These are phyloP conservation scores for Candida coquimbonensis DNA, from an alignment of 805 yeast species.

Conservation along the genomic window DNA sequence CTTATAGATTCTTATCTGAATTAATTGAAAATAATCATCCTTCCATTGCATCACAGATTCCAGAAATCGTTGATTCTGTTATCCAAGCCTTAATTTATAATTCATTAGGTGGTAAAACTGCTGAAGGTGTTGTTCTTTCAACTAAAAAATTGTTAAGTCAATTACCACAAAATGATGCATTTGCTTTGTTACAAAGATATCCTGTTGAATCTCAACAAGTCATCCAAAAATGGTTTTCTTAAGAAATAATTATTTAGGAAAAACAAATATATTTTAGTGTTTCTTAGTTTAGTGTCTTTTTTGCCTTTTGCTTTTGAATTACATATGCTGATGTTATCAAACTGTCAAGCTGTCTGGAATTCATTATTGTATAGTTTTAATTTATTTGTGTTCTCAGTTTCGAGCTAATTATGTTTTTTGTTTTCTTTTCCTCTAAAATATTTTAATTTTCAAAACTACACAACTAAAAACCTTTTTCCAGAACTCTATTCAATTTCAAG, in stretches of 20 bases:
- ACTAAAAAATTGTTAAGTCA: slow-evolving; percentile 57
- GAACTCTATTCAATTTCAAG: too few relatives aligned
- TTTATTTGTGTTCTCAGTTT: not conserved
- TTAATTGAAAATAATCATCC: slow-evolving; percentile 65
- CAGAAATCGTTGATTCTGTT: slow-evolving; percentile 59
- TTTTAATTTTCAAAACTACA: too few relatives aligned
- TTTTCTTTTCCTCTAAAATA: too few relatives aligned
- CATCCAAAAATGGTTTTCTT: slow-evolving; percentile 52
- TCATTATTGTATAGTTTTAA: not conserved
- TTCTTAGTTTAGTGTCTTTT: too few relatives aligned
- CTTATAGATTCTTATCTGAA: slow-evolving; percentile 68
- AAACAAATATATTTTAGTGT: slow-evolving; percentile 22
- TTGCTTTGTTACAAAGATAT: slow-evolving; percentile 54
- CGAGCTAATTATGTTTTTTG: not conserved
- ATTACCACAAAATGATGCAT: slow-evolving; percentile 63
- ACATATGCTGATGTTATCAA: too few relatives aligned
- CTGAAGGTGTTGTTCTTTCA: slow-evolving; percentile 53
- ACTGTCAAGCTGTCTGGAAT: too few relatives aligned
- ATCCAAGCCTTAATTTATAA: slow-evolving; percentile 68
- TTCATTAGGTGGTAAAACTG: slow-evolving; percentile 64
- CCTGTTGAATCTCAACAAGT: slow-evolving; percentile 55
- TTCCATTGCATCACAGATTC: slow-evolving; percentile 44
- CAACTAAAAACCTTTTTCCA: too few relatives aligned
- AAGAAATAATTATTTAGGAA: not conserved
- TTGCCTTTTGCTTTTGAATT: not conserved